Evolutionary conservation across 1,284 basidiomycete genomes (phyloP).

Genomic region (Ustanciosporium gigantosporum): DNA sequence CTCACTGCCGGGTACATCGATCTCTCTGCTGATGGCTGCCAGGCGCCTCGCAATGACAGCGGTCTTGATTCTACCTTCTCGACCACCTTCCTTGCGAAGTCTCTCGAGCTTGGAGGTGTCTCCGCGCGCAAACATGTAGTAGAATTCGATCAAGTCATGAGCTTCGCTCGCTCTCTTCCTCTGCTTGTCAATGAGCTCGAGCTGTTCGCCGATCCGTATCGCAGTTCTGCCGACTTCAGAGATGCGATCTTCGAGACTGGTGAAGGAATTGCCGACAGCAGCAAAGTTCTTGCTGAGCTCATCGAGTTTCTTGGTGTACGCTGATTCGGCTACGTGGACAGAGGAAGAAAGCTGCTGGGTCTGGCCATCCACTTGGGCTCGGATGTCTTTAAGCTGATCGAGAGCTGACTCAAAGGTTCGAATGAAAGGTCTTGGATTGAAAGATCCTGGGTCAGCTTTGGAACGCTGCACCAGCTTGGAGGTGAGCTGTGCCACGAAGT

Average conservation of each 20-base stretch:
- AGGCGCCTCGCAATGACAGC: conserved; percentile 87
- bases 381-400: conserved; percentile 79
- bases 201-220: conserved; percentile 87
- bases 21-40: conserved; percentile 85
- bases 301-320: conserved; percentile 89
- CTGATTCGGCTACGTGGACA: conserved; percentile 84
- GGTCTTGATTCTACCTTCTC: conserved; percentile 81
- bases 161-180: conserved; percentile 91
- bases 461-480: conserved; percentile 83
- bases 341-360: conserved; percentile 89
- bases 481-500: conserved; percentile 81
- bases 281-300: conserved; percentile 92
- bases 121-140: conserved; percentile 85
- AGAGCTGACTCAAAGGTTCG: conserved; percentile 86
- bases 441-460: conserved; percentile 79
- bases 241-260: conserved; percentile 65
- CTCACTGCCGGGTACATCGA: conserved; percentile 65
- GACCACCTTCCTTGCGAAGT: conserved; percentile 74
- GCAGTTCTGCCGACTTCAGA: conserved; percentile 92
- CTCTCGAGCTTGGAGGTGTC: conserved; percentile 78
- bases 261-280: conserved; percentile 52
- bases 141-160: conserved; percentile 91
- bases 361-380: conserved; percentile 83
- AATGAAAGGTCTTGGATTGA: conserved; percentile 91
- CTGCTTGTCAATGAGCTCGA: conserved; percentile 90